Conservation (phyloP, 192 early-diverging fungal genomes). For the Spizellomyces punctatus region DNA sequence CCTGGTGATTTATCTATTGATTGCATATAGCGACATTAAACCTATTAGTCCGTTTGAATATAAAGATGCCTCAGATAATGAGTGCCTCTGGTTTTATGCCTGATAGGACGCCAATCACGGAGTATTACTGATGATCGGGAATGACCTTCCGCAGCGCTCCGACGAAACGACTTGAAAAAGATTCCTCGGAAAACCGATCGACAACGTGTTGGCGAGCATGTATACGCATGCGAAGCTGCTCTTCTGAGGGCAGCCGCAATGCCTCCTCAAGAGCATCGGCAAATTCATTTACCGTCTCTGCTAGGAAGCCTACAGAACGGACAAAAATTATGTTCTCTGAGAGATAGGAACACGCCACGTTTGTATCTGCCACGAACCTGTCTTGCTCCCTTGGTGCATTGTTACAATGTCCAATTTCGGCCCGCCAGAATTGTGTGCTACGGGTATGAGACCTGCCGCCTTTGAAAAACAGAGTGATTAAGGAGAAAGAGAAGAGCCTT, state of each 20-base stretch:
- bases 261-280: conserved; percentile 57
- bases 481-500: not conserved
- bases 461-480: conserved; percentile 35
- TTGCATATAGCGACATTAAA: too few species aligned
- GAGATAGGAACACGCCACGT: conserved; percentile 82
- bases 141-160: not conserved
- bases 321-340: conserved; percentile 52
- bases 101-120: too few species aligned
- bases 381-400: conserved; percentile 60
- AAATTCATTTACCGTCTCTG: conserved; percentile 60
- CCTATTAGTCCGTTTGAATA: too few species aligned
- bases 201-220: conserved; percentile 65
- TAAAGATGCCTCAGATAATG: too few species aligned
- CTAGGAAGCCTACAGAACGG: conserved; percentile 34
- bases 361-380: conserved; percentile 77
- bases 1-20: too few species aligned
- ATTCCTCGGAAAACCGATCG: conserved; percentile 72
- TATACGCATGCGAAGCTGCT: conserved; percentile 51
- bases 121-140: too few species aligned
- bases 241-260: conserved; percentile 43
- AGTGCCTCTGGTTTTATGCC: too few species aligned
- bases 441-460: conserved; percentile 77
- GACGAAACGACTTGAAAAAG: conserved; percentile 38
- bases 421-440: conserved; percentile 84
- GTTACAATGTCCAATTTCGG: conserved; percentile 84